Conservation (phyloP, 306 rosid genomes). For the Astragalus glycyphyllos region DNA sequence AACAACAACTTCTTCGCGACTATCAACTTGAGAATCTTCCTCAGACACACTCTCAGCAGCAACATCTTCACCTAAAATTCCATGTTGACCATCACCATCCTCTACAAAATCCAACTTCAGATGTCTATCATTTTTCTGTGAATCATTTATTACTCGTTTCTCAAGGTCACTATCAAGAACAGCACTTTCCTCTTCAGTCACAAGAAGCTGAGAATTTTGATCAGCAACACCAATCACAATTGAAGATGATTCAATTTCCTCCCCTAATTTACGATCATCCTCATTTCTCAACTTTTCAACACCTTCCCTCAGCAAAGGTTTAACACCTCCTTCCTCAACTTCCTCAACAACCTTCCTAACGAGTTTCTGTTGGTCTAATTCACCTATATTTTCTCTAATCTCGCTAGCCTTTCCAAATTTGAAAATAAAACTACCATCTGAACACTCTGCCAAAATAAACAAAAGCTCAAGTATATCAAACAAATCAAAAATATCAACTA, state of each 20-base stretch:
- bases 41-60: slow-evolving; percentile 28
- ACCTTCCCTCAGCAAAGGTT: slow-evolving; percentile 38
- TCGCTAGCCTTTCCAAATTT: slow-evolving; percentile 55
- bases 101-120: slow-evolving; percentile 42
- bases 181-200: slow-evolving; percentile 35
- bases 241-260: slow-evolving; percentile 44
- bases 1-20: slow-evolving; percentile 17
- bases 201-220: slow-evolving; percentile 25
- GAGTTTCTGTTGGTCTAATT: slow-evolving; percentile 38
- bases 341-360: slow-evolving; percentile 38
- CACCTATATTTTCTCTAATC: slow-evolving; percentile 40
- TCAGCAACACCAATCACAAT: slow-evolving; percentile 40
- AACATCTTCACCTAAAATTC: slow-evolving; percentile 30
- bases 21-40: slow-evolving; percentile 39
- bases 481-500: slow-evolving; percentile 2
- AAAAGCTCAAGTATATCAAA: slow-evolving; percentile 18
- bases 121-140: slow-evolving; percentile 12
- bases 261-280: slow-evolving; percentile 37
- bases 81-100: slow-evolving; percentile 37
- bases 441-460: slow-evolving; percentile 56
- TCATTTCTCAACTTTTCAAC: slow-evolving; percentile 39
- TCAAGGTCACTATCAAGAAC: slow-evolving; percentile 33
- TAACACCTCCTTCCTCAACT: slow-evolving; percentile 33
- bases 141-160: slow-evolving; percentile 35
- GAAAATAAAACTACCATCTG: slow-evolving; percentile 68